Percentiles rank a stretch among this genome's conserved stretches.
These are phyloP conservation scores for Quercus wislizeni DNA, from an alignment of 306 rosid species.

Conservation along the genomic window DNA sequence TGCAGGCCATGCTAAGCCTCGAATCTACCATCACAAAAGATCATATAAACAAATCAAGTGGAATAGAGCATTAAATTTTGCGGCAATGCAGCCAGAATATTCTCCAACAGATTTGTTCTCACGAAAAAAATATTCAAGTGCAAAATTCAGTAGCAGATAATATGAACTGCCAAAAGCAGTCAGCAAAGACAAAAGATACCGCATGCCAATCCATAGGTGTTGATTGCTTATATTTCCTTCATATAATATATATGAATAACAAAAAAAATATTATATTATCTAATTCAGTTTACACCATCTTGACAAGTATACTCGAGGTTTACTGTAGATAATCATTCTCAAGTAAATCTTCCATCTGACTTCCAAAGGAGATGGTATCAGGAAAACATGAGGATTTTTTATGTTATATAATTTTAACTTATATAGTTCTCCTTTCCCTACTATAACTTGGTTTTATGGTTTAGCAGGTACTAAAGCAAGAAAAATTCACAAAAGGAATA, in stretches of 20 bases:
- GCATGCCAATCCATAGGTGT: background rate
- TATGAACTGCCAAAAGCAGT: background rate
- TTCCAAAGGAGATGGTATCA: background rate
- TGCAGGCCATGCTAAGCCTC: constrained; percentile 3
- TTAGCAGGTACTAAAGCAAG: background rate
- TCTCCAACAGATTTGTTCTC: background rate
- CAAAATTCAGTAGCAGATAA: background rate
- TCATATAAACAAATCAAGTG: constrained; percentile 13
- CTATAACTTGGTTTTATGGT: background rate
- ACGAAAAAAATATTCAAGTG: background rate
- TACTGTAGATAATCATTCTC: background rate
- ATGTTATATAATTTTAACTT: background rate
- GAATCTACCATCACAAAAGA: constrained; percentile 16
- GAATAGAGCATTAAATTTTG: background rate
- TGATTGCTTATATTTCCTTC: background rate
- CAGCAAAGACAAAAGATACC: background rate
- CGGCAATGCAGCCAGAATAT: background rate
- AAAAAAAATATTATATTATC: background rate
- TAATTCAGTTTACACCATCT: no score
- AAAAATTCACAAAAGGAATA: background rate
- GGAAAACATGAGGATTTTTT: background rate
- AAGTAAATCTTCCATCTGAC: background rate
- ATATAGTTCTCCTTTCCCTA: background rate
- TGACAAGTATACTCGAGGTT: background rate
- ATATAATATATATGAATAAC: background rate